Base-by-base conservation (phyloP, 179 eudicot genomes). In the Nepenthes alata region DNA sequence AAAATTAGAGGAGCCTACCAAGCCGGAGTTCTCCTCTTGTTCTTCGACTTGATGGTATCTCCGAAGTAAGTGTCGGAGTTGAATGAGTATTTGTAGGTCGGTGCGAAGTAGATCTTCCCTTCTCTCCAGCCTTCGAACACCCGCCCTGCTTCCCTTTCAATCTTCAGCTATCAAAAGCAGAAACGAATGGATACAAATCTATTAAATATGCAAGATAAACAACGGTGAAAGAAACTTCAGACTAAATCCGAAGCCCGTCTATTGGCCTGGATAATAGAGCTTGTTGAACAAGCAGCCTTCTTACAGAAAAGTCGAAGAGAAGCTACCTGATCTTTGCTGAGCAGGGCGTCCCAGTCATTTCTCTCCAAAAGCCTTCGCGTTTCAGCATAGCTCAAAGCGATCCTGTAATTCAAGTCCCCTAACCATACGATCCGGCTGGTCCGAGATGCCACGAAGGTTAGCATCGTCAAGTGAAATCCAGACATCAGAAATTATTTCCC, bases 351-450 rank as follows among this genome's bases (percentile, higher is more conserved):
- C 97, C 97, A 90, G 56, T 81, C 82, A 11, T 81, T 75, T 60
- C 68, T 72, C 64, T 77, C 74, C 55, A 90, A 52, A 51, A 88
- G 79, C 60, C 75, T 81, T 67, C 76, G 60, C 47, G 97, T 81
- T 39, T 79, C 87, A 10, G 74, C 58, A 56, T 83, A 81, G 61
- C 80, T 80, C 77, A 88, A 69, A 47, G 83, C 77, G 37, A 88
- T 88, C 68, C 96, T 77, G 81, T 90, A 90, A 65, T 90, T 90
- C 67, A 90, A 73, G 76, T 90, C 97, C 50, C 96, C 97, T 7
- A 90, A 71, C 96, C 97, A 90, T 48, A 90, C 72, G 16, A 88
- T 77, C 41, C 81, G 83, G 66, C 97, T 89, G 75, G 57, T 14
- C 0, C 0, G 7, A 11, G 6, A 15, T 11, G 5, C 44, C 12